Percentiles rank a stretch among this genome's conserved stretches.
Conservation (phyloP, 495 filamentous ascomycete genomes). For the Podospora sp. region DNA sequence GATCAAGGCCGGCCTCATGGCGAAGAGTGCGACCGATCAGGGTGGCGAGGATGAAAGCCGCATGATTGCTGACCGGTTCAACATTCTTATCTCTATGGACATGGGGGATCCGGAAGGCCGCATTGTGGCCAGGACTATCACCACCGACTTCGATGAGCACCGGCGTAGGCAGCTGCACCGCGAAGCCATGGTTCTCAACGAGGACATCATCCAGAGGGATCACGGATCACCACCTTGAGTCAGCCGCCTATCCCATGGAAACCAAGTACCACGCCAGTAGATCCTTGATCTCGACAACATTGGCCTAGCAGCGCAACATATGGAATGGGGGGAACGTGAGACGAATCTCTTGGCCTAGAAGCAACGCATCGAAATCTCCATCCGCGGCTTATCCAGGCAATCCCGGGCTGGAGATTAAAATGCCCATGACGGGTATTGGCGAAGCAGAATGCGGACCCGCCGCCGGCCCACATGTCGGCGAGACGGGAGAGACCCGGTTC, state of each 20-base stretch:
- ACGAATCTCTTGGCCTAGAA: too few species aligned
- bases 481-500: too few species aligned
- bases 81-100: slow-evolving; percentile 39
- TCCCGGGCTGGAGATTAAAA: too few species aligned
- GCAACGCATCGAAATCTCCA: too few species aligned
- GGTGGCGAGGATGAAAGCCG: slow-evolving; percentile 18
- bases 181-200: slow-evolving; percentile 66
- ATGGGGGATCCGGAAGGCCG: slow-evolving; percentile 36
- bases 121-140: slow-evolving; percentile 43
- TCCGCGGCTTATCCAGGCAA: too few species aligned
- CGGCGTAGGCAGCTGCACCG: slow-evolving; percentile 57
- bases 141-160: slow-evolving; percentile 51
- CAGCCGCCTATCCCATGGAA: not conserved
- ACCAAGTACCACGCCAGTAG: not conserved
- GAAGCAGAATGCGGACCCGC: too few species aligned
- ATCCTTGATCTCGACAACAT: not conserved
- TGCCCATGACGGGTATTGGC: too few species aligned
- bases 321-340: too few species aligned
- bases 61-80: slow-evolving; percentile 28
- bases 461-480: too few species aligned
- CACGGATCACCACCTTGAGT: slow-evolving; percentile 30
- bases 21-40: slow-evolving; percentile 15
- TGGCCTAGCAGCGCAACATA: not conserved
- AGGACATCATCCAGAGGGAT: slow-evolving; percentile 59
- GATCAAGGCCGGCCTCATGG: slow-evolving; percentile 43